phyloP scores from a whole-genome alignment of 306 rosid species.

The Pterocarpus macrocarpus region DNA sequence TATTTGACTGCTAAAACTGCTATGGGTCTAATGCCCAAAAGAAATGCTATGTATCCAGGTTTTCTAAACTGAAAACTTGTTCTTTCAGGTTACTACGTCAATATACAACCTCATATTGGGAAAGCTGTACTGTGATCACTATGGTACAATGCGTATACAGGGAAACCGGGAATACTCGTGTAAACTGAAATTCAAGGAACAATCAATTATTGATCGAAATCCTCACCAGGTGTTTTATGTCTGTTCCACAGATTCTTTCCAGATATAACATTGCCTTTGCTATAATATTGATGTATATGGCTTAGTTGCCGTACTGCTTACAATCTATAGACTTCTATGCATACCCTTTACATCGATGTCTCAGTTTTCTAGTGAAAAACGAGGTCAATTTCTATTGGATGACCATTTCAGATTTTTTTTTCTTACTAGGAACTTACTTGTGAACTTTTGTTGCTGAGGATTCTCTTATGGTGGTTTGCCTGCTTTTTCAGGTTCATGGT shows the following conservation, averaged over 20 bases:
- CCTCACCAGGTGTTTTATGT: slow-evolving; percentile 85
- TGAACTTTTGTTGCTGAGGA: slow-evolving; percentile 4
- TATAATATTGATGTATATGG: slow-evolving; percentile 13
- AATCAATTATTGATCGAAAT: slow-evolving; percentile 95
- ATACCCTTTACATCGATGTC: slow-evolving; percentile 1
- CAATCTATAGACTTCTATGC: not conserved
- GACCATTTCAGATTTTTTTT: not conserved
- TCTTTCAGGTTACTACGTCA: slow-evolving; percentile 90
- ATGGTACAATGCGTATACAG: slow-evolving; percentile 95
- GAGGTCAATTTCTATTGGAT: slow-evolving; percentile 11
- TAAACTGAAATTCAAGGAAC: slow-evolving; percentile 96
- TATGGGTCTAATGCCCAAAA: not conserved
- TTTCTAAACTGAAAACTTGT: slow-evolving; percentile 42
- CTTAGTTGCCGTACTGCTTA: not conserved
- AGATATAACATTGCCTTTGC: slow-evolving; percentile 32
- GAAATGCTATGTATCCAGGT: slow-evolving; percentile 13
- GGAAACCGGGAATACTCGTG: slow-evolving; percentile 88
- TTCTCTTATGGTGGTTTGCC: slow-evolving; percentile 25
- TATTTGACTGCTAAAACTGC: slow-evolving; percentile 37
- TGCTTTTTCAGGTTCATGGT: slow-evolving; percentile 81
- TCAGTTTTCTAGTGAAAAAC: slow-evolving; percentile 1
- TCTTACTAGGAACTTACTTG: not conserved
- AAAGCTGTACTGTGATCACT: slow-evolving; percentile 96
- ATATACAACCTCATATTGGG: slow-evolving; percentile 98
- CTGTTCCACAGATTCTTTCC: slow-evolving; percentile 21